Conservation (phyloP, 2,329 filamentous ascomycete genomes). For the Fusarium sp. region DNA sequence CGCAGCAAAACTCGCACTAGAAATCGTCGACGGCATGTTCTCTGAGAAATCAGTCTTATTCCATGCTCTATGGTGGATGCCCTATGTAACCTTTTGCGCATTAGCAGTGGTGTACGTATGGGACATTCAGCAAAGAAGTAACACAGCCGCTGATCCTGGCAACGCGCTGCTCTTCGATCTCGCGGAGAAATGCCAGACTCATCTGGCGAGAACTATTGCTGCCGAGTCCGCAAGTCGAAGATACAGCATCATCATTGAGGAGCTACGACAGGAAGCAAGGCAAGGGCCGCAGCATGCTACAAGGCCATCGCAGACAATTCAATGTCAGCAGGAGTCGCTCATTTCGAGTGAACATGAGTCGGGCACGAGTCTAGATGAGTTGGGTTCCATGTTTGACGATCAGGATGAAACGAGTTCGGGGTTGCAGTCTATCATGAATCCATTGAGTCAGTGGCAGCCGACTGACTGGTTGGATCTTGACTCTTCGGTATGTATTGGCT, state of each 20-base stretch:
- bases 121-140: conserved; percentile 45
- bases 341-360: not conserved
- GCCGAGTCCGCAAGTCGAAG: conserved; percentile 9
- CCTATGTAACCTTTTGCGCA: conserved; percentile 64
- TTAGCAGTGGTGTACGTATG: conserved; percentile 64
- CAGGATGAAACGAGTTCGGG: not conserved
- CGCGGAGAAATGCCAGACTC: conserved; percentile 32
- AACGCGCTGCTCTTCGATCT: conserved; percentile 28
- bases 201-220: conserved; percentile 13
- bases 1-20: conserved; percentile 46
- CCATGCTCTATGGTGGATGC: conserved; percentile 62
- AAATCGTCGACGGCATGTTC: conserved; percentile 54
- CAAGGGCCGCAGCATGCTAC: conserved; percentile 10
- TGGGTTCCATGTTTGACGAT: not conserved
- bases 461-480: conserved; percentile 24
- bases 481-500: not conserved
- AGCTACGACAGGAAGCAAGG: conserved; percentile 3
- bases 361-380: conserved; percentile 2
- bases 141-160: not conserved
- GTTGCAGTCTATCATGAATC: not conserved
- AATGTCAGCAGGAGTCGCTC: not conserved
- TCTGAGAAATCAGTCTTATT: conserved; percentile 49
- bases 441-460: conserved; percentile 14
- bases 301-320: not conserved
- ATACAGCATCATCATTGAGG: conserved; percentile 30